A percentile compares a stretch with the other conserved stretches of the same genome.
These are phyloP conservation scores for Picea mariana DNA, from an alignment of 83 land plant genomes.

Conservation along the genomic window DNA sequence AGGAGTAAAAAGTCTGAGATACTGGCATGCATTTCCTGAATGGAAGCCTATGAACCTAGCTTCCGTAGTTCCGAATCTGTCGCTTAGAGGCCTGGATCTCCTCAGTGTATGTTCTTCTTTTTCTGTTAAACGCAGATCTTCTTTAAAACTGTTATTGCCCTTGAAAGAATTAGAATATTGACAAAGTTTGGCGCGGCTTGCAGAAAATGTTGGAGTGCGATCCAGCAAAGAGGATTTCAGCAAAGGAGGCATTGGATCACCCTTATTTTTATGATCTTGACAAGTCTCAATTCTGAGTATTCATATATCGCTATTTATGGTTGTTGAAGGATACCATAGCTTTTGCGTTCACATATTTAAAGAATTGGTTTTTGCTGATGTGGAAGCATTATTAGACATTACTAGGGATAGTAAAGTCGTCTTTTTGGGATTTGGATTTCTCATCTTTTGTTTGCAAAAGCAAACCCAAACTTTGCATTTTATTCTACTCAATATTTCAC, in stretches of 20 bases:
- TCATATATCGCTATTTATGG: background rate
- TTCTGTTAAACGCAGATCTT: background rate
- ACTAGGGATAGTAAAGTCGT: too few species aligned
- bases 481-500: too few species aligned
- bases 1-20: slow-evolving; percentile 57
- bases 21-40: slow-evolving; percentile 78
- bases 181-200: background rate
- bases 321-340: background rate
- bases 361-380: too few species aligned
- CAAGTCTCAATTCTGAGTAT: slow-evolving; percentile 55
- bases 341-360: too few species aligned
- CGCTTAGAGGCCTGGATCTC: slow-evolving; percentile 67
- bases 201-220: slow-evolving; percentile 82
- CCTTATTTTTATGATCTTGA: slow-evolving; percentile 82
- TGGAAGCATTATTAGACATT: too few species aligned
- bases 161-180: background rate
- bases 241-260: slow-evolving; percentile 78
- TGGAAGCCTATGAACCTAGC: slow-evolving; percentile 71
- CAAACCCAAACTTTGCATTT: too few species aligned
- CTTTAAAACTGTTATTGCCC: background rate
- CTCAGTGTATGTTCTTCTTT: slow-evolving; percentile 42
- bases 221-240: slow-evolving; percentile 77
- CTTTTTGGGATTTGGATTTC: too few species aligned
- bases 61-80: slow-evolving; percentile 58
- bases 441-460: too few species aligned